Percentiles rank a stretch among this genome's conserved stretches.
phyloP scores from a whole-genome alignment of 139 green algal species.

The Picochlorum sp. region DNA sequence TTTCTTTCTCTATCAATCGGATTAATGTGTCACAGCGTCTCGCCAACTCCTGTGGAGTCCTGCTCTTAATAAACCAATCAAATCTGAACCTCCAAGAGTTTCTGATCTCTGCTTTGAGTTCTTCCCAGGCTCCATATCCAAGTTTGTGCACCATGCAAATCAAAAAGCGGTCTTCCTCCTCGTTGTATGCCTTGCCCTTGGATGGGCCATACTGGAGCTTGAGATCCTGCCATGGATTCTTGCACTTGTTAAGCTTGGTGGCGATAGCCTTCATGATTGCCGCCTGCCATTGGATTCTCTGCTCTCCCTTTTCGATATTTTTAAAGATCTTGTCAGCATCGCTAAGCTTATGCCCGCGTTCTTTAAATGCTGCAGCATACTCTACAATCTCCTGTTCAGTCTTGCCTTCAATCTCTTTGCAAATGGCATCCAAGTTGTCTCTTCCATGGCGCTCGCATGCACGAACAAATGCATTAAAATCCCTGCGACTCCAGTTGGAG shows the following conservation, averaged over 20 bases:
- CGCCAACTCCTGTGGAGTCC: conserved; percentile 72
- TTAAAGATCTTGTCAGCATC: conserved; percentile 81
- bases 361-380: conserved; percentile 63
- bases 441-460: conserved; percentile 86
- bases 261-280: conserved; percentile 81
- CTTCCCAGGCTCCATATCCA: conserved; percentile 94
- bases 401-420: conserved; percentile 88
- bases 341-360: conserved; percentile 48
- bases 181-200: conserved; percentile 97
- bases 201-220: conserved; percentile 85
- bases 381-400: conserved; percentile 66
- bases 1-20: conserved; percentile 96
- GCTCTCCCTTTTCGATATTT: conserved; percentile 90
- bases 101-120: conserved; percentile 92
- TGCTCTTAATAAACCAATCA: conserved; percentile 99
- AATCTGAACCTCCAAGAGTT: conserved; percentile 92
- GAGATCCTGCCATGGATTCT: conserved; percentile 84
- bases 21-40: conserved; percentile 90
- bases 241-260: conserved; percentile 86
- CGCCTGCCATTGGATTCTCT: conserved; percentile 65
- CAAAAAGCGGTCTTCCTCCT: conserved; percentile 99
- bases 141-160: conserved; percentile 94
- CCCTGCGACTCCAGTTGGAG: conserved; percentile 74
- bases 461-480: conserved; percentile 91
- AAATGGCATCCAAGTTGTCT: conserved; percentile 58